These are phyloP conservation scores for Clohesyomyces aquaticus DNA, from an alignment of 495 filamentous ascomycete genomes.

Conservation along the genomic window DNA sequence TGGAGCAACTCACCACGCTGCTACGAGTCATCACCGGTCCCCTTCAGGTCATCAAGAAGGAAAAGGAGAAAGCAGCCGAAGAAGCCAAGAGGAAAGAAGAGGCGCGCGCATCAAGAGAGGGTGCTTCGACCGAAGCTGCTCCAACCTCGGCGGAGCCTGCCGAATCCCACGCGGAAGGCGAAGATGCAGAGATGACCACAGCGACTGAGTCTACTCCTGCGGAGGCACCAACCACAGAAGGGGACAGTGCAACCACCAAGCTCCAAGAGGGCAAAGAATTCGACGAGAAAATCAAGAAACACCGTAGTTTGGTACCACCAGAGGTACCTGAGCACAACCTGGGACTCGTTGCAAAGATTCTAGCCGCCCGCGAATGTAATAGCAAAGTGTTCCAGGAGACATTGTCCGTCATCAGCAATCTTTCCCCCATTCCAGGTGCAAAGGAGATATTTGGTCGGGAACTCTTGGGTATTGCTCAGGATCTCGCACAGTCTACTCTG, in stretches of 20 bases:
- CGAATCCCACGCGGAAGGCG: constrained; percentile 27
- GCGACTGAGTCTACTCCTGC: constrained; percentile 36
- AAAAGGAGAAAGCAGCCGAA: constrained; percentile 61
- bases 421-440: constrained; percentile 88
- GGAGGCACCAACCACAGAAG: constrained; percentile 27
- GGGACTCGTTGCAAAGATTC: constrained; percentile 89
- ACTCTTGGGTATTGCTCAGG: constrained; percentile 81
- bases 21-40: constrained; percentile 88
- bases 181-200: constrained; percentile 45
- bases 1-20: constrained; percentile 88
- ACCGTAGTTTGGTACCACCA: constrained; percentile 75
- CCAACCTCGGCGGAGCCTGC: not conserved
- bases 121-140: constrained; percentile 9
- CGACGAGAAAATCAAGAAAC: constrained; percentile 61
- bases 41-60: constrained; percentile 80
- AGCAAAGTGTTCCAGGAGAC: constrained; percentile 97
- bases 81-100: constrained; percentile 62
- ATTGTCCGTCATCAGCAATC: constrained; percentile 94
- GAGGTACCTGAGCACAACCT: constrained; percentile 88
- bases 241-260: constrained; percentile 41
- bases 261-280: constrained; percentile 42
- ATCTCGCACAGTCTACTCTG: constrained; percentile 80
- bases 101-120: constrained; percentile 46
- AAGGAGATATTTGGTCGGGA: constrained; percentile 90
- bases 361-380: constrained; percentile 92